These are phyloP conservation scores for Solioccasus polychromus DNA, from an alignment of 768 basidiomycete genomes.

Conservation along the genomic window DNA sequence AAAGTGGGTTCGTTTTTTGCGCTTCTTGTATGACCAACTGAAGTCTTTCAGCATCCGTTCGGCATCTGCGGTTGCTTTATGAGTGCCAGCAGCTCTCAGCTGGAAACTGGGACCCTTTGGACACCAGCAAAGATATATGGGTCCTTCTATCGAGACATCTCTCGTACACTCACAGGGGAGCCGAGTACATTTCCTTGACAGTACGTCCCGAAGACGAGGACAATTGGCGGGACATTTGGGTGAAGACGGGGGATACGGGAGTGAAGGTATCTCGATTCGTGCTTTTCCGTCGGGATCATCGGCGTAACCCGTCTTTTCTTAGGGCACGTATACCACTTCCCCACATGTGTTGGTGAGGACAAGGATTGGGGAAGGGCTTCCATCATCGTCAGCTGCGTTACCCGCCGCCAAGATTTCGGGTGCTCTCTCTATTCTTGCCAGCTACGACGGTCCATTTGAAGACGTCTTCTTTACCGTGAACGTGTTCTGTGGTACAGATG, in stretches of 20 bases:
- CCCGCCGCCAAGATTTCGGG: constrained; percentile 31
- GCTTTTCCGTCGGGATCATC: neutral
- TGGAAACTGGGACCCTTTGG: neutral
- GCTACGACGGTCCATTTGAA: constrained; percentile 63
- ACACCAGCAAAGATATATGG: constrained; percentile 59
- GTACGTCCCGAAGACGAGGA: constrained; percentile 43
- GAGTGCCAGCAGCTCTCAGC: constrained; percentile 3
- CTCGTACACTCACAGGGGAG: constrained; percentile 49
- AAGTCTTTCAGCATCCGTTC: constrained; percentile 35
- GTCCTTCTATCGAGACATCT: constrained; percentile 79
- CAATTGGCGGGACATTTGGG: constrained; percentile 22
- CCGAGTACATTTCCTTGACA: constrained; percentile 66
- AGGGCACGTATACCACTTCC: constrained; percentile 45
- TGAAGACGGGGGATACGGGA: constrained; percentile 31
- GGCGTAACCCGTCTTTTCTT: constrained; percentile 12
- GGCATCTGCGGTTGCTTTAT: constrained; percentile 42
- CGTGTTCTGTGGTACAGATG: constrained; percentile 40
- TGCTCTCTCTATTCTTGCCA: constrained; percentile 52
- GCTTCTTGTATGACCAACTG: neutral
- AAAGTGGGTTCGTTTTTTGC: constrained; percentile 32
- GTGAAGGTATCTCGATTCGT: constrained; percentile 33
- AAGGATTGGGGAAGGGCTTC: constrained; percentile 22
- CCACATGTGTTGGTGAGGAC: constrained; percentile 39
- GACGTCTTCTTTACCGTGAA: constrained; percentile 69
- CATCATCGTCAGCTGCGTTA: neutral